Conservation (phyloP, 1,139 yeast species). For the Geotrichum phurueaensis region DNA sequence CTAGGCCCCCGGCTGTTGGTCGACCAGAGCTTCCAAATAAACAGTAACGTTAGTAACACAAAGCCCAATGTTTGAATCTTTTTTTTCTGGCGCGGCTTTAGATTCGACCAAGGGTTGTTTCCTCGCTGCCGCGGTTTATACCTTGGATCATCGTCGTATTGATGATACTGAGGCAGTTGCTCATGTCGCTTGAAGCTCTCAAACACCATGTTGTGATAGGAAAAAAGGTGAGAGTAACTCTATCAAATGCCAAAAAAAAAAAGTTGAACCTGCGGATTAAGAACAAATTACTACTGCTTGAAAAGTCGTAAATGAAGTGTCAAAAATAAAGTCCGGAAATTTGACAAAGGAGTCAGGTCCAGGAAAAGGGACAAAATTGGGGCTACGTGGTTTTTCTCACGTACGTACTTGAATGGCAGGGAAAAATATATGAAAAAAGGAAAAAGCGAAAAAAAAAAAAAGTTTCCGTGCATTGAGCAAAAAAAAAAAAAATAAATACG, state of each 20-base stretch:
- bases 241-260: neutral
- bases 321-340: neutral
- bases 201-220: constrained; percentile 8
- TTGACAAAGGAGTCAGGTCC: neutral
- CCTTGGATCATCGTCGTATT: constrained; percentile 5
- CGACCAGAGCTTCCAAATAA: constrained; percentile 10
- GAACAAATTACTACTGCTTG: neutral
- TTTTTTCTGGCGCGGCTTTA: constrained; percentile 9
- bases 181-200: constrained; percentile 11
- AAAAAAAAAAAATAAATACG: neutral
- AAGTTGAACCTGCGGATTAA: neutral
- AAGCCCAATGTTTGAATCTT: constrained; percentile 7
- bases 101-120: neutral
- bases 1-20: neutral
- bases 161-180: constrained; percentile 9
- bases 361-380: neutral
- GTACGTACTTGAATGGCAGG: neutral
- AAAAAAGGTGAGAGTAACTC: neutral
- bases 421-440: neutral
- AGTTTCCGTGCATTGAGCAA: neutral
- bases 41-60: constrained; percentile 1
- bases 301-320: neutral
- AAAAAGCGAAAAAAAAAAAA: neutral
- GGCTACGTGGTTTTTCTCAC: neutral
- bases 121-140: constrained; percentile 14